phyloP scores from a whole-genome alignment of 805 yeast species.

The Alloascoidea hylecoeti region DNA sequence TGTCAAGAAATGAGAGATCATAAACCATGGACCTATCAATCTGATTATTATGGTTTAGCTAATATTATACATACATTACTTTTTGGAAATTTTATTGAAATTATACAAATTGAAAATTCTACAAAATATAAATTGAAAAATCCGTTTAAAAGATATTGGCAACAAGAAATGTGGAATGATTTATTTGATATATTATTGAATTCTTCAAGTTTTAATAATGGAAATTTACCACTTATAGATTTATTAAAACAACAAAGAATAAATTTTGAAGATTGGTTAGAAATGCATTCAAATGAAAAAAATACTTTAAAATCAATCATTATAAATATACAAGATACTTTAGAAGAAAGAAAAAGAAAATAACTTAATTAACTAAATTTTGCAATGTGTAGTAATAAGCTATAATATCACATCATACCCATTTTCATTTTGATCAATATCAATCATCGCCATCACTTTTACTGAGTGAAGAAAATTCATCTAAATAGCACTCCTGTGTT shows the following conservation, averaged over 20 bases:
- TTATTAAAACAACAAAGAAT: conserved; percentile 20
- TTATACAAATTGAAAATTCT: conserved; percentile 15
- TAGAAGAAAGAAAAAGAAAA: not conserved
- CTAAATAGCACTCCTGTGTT: too few relatives aligned
- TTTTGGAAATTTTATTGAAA: conserved; percentile 51
- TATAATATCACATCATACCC: too few relatives aligned
- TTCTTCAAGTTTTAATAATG: conserved; percentile 25
- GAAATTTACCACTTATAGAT: conserved; percentile 25
- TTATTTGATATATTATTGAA: conserved; percentile 54
- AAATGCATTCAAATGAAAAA: conserved; percentile 4
- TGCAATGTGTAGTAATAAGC: too few relatives aligned
- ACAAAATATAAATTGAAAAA: conserved; percentile 21
- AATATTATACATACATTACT: conserved; percentile 57
- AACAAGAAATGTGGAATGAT: conserved; percentile 51
- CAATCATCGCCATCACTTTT: too few relatives aligned
- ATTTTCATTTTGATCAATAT: too few relatives aligned
- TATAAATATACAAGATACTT: not conserved
- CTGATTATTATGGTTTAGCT: conserved; percentile 78
- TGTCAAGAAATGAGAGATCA: conserved; percentile 54
- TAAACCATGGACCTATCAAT: conserved; percentile 61
- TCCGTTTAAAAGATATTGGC: conserved; percentile 64
- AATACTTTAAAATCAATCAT: not conserved
- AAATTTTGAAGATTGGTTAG: conserved; percentile 29
- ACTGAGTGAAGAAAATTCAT: too few relatives aligned
- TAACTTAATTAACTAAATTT: too few relatives aligned